These are phyloP conservation scores for Paecilomyces sp. DNA, from an alignment of 2,329 filamentous ascomycete genomes.

Conservation along the genomic window DNA sequence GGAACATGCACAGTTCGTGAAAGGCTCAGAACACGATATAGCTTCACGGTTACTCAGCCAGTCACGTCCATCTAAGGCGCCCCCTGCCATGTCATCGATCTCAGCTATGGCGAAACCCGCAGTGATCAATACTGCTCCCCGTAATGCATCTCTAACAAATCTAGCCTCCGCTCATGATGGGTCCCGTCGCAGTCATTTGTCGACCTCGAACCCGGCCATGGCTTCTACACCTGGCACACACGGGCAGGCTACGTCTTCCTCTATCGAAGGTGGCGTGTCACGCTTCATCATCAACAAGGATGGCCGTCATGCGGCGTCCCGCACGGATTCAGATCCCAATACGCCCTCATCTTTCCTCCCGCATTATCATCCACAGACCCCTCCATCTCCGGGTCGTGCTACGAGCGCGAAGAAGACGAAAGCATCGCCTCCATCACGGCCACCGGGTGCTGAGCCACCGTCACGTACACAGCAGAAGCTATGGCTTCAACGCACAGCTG, in stretches of 20 bases:
- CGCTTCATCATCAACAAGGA: constrained; percentile 34
- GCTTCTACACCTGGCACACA: constrained; percentile 20
- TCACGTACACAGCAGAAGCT: constrained; percentile 44
- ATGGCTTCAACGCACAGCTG: constrained; percentile 40
- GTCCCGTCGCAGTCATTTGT: constrained; percentile 22
- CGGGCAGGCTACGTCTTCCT: constrained; percentile 36
- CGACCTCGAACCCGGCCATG: constrained; percentile 17
- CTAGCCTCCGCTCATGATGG: constrained; percentile 25
- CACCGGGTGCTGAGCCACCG: constrained; percentile 29
- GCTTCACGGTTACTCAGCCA: constrained; percentile 30
- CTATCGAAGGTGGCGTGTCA: constrained; percentile 41
- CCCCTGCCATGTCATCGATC: constrained; percentile 42
- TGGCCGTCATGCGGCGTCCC: constrained; percentile 23
- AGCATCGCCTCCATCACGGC: constrained; percentile 26
- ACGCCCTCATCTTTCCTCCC: constrained; percentile 41
- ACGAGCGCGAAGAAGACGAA: constrained; percentile 18
- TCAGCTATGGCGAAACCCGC: constrained; percentile 37
- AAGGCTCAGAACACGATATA: constrained; percentile 25
- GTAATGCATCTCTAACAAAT: constrained; percentile 29
- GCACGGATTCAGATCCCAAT: constrained; percentile 37
- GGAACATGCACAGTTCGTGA: constrained; percentile 11
- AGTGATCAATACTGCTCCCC: constrained; percentile 25
- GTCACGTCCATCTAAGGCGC: constrained; percentile 36
- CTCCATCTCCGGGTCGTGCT: constrained; percentile 31
- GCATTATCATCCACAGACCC: constrained; percentile 40